Conservation (phyloP, 2,329 filamentous ascomycete species). For the Diaporthe citri region DNA sequence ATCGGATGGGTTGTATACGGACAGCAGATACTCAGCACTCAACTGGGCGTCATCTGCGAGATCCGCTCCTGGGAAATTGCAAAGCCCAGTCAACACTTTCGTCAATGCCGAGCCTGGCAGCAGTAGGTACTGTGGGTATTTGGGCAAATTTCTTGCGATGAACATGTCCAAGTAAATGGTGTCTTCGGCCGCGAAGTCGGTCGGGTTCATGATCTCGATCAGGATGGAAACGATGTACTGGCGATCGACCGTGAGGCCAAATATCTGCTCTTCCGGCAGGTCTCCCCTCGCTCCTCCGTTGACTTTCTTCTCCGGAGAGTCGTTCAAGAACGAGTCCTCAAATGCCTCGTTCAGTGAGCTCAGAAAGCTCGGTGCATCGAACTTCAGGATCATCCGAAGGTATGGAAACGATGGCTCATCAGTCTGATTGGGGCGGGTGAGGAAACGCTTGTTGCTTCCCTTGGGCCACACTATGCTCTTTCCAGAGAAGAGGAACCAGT, state of each 20-base stretch:
- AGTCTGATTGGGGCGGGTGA: slow-evolving; percentile 67
- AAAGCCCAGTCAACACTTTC: slow-evolving; percentile 83
- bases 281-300: slow-evolving; percentile 66
- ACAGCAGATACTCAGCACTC: slow-evolving; percentile 95
- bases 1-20: slow-evolving; percentile 91
- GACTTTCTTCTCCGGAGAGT: slow-evolving; percentile 73
- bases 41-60: slow-evolving; percentile 94
- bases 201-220: slow-evolving; percentile 86
- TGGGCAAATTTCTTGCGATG: slow-evolving; percentile 92
- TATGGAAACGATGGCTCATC: slow-evolving; percentile 86
- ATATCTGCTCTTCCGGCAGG: slow-evolving; percentile 74
- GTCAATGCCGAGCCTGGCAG: slow-evolving; percentile 89
- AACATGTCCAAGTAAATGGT: slow-evolving; percentile 99
- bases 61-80: slow-evolving; percentile 83
- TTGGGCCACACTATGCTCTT: slow-evolving; percentile 82
- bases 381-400: slow-evolving; percentile 84
- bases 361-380: slow-evolving; percentile 91
- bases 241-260: slow-evolving; percentile 81
- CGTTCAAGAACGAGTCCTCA: slow-evolving; percentile 93
- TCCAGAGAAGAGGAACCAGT: slow-evolving; percentile 93
- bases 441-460: slow-evolving; percentile 69
- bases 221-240: slow-evolving; percentile 95
- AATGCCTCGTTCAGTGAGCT: slow-evolving; percentile 98
- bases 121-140: slow-evolving; percentile 95
- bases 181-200: slow-evolving; percentile 82